Conservation (phyloP, 2,329 filamentous ascomycete genomes). For the Bipolaris zeicola region DNA sequence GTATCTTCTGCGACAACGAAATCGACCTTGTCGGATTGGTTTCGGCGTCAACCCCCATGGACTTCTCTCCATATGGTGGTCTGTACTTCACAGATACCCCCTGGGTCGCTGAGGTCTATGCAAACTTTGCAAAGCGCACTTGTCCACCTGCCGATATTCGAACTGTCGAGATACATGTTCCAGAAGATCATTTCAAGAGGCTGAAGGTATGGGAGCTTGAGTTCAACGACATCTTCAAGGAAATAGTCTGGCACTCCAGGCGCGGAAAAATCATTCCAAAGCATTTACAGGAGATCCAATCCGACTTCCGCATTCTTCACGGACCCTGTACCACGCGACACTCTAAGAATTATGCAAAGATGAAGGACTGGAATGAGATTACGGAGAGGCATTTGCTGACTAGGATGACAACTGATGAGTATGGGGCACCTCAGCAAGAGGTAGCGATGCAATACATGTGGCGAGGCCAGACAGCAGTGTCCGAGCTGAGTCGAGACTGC, state of each 20-base stretch:
- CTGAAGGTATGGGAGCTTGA: background rate
- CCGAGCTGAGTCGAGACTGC: no score
- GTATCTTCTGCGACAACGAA: no score
- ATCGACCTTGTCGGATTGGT: no score
- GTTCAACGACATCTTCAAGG: background rate
- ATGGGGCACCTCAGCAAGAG: background rate
- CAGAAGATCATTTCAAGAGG: background rate
- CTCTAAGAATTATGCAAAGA: background rate
- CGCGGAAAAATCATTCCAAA: background rate
- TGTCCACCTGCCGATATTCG: background rate
- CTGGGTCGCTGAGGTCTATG: no score
- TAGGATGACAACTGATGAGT: background rate
- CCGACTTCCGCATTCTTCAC: background rate
- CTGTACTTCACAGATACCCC: no score
- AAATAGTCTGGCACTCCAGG: background rate
- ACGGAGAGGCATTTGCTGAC: background rate
- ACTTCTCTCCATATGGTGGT: no score
- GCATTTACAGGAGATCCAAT: background rate
- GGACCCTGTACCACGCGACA: background rate
- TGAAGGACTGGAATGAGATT: background rate
- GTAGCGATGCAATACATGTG: background rate
- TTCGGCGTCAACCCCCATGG: no score
- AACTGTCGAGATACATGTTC: constrained; percentile 4
- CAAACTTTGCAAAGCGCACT: background rate
- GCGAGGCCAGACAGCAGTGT: no score